These are phyloP conservation scores for Jamesozyma piceae DNA, from an alignment of 805 yeast species.

Conservation along the genomic window DNA sequence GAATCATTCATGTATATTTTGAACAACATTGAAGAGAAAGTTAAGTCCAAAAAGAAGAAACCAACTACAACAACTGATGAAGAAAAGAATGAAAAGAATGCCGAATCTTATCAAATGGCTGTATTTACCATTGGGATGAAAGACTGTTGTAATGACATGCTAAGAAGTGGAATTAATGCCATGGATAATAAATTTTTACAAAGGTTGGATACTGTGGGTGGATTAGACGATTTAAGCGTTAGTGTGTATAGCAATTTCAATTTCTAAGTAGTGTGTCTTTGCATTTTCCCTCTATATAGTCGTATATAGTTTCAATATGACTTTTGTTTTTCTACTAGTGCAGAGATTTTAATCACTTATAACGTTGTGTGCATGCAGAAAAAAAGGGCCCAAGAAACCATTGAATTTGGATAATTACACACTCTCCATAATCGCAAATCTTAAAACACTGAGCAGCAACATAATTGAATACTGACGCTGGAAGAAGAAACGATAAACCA, in stretches of 20 bases:
- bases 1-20: conserved; percentile 25
- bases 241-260: conserved; percentile 75
- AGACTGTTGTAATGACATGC: conserved; percentile 22
- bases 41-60: conserved; percentile 12
- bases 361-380: too few species aligned
- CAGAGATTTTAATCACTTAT: too few species aligned
- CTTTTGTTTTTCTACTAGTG: too few species aligned
- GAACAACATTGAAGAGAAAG: conserved; percentile 16
- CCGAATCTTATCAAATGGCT: conserved; percentile 20
- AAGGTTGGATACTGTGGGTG: conserved; percentile 28
- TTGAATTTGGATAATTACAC: too few species aligned
- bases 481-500: too few species aligned
- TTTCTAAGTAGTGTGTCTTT: too few species aligned
- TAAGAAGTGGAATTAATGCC: conserved; percentile 10
- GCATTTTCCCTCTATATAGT: too few species aligned
- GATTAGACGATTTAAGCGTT: conserved; percentile 81
- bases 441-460: too few species aligned
- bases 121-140: conserved; percentile 24
- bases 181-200: conserved; percentile 18
- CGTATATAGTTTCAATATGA: too few species aligned
- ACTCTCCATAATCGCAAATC: too few species aligned
- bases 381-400: too few species aligned
- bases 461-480: too few species aligned
- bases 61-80: neutral
- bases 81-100: neutral